Evolutionary conservation across 2,329 filamentous ascomycete genomes (phyloP).

Genomic region (Curvularia hawaiiensis): DNA sequence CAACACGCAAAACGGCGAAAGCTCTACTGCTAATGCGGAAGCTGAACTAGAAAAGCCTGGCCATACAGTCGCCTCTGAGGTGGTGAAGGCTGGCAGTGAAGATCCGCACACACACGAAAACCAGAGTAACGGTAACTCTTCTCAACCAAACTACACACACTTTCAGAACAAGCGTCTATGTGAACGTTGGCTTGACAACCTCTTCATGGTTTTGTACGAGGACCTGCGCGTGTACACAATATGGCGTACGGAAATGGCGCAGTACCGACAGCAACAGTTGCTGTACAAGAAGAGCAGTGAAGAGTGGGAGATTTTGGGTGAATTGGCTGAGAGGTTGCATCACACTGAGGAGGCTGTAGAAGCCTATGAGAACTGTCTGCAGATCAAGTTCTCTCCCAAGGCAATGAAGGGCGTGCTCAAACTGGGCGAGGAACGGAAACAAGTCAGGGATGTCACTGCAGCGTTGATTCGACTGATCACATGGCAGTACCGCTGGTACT

Average conservation of each 20-base stretch:
- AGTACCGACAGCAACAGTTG: constrained; percentile 90
- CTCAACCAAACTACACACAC: constrained; percentile 77
- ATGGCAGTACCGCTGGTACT: constrained; percentile 99
- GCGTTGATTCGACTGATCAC: constrained; percentile 91
- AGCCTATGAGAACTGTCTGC: constrained; percentile 87
- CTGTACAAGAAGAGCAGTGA: constrained; percentile 96
- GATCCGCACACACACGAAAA: constrained; percentile 48
- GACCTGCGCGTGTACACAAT: constrained; percentile 98
- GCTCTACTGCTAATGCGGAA: constrained; percentile 33
- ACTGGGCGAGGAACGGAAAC: constrained; percentile 76
- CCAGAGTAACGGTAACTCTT: constrained; percentile 56
- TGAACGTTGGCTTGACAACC: constrained; percentile 95
- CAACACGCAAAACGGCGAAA: constrained; percentile 37
- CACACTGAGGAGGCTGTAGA: constrained; percentile 91
- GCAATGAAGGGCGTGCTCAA: constrained; percentile 84
- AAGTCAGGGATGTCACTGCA: constrained; percentile 79
- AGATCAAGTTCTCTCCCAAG: constrained; percentile 90
- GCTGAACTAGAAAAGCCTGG: constrained; percentile 74
- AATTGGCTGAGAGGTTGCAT: constrained; percentile 89
- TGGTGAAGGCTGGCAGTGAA: constrained; percentile 76
- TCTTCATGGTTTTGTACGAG: constrained; percentile 99
- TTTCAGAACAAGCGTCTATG: constrained; percentile 97
- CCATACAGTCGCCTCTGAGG: constrained; percentile 76
- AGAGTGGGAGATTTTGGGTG: constrained; percentile 97
- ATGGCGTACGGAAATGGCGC: constrained; percentile 97